Base-by-base conservation (phyloP, 192 early-diverging fungal species). In the Gryganskiella cystojenkinii region DNA sequence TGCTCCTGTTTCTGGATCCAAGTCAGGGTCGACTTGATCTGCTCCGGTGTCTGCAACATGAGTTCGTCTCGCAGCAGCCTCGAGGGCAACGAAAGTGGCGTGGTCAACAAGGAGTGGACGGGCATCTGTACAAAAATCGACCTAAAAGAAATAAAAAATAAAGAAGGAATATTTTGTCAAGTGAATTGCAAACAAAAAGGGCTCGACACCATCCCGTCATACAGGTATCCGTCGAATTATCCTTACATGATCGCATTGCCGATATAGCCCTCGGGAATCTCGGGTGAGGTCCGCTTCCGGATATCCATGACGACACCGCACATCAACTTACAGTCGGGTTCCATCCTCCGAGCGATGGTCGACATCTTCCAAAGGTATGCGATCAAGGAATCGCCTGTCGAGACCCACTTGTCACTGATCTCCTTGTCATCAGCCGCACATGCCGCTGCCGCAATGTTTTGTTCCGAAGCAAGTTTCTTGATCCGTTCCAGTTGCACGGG, bases 401-500 rank as follows among this genome's bases (percentile, higher is more conserved):
- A 78, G 25, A 78, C 74, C 74, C 74, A 78, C 56, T 78, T 78
- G 58, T 78, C 74, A 31, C 67, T 78, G 25, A 78, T 78, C 56
- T 78, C 74, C 43, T 78, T 78, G 50, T 78, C 74, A 6, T 78
- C 66, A 1, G 74, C 74, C 20, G 74, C 74, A 64, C 74, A 78
- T 24, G 74, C 74, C 27, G 74, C 74, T 8, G 74, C 74, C 13
- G 74, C 74, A 54, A 78, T 78, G 8, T 78, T 78, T 43, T 78
- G 74, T 22, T 78, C 74, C 34, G 74, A 78, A 14, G 74, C 74
- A 54, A 78, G 35, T 31, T 69, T 68, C 45, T 78, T 78, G 47
- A 78, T 78, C 61, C 66, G 60, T 24, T 64, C 56, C 40, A 78
- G 45, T 47, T 78, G 74, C 3, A 34, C 55, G 17, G 30, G 14